Evolutionary conservation across 2,329 filamentous ascomycete genomes (phyloP).

Genomic region (Fusarium lyarnte): DNA sequence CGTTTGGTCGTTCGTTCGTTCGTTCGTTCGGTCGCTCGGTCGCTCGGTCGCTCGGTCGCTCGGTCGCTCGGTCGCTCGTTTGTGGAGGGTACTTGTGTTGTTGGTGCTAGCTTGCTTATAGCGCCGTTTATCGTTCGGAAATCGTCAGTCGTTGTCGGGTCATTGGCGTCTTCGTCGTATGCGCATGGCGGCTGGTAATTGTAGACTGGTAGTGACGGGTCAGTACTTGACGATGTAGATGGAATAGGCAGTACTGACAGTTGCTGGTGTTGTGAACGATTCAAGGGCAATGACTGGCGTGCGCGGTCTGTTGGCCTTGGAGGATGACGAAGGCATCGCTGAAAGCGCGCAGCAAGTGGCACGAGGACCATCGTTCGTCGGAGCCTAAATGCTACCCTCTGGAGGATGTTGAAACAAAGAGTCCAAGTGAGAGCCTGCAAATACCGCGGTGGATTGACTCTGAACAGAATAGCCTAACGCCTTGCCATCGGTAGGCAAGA

Average conservation of each 20-base stretch:
- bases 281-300: not conserved
- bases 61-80: not conserved
- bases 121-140: not conserved
- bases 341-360: not conserved
- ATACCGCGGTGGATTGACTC: not conserved
- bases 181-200: not conserved
- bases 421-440: not conserved
- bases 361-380: not conserved
- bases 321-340: not conserved
- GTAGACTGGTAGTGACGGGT: not conserved
- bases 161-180: not conserved
- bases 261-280: not conserved
- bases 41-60: too few relatives aligned
- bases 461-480: not conserved
- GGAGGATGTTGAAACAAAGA: not conserved
- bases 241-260: not conserved
- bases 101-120: not conserved
- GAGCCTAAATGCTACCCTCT: not conserved
- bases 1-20: not conserved
- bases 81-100: not conserved
- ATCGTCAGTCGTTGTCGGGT: not conserved
- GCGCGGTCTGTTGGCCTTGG: not conserved
- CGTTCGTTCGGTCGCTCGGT: not conserved
- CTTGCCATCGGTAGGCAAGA: not conserved
- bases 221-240: not conserved